These are phyloP conservation scores for Boletus pseudopeckii DNA, from an alignment of 768 basidiomycete species.

Conservation along the genomic window DNA sequence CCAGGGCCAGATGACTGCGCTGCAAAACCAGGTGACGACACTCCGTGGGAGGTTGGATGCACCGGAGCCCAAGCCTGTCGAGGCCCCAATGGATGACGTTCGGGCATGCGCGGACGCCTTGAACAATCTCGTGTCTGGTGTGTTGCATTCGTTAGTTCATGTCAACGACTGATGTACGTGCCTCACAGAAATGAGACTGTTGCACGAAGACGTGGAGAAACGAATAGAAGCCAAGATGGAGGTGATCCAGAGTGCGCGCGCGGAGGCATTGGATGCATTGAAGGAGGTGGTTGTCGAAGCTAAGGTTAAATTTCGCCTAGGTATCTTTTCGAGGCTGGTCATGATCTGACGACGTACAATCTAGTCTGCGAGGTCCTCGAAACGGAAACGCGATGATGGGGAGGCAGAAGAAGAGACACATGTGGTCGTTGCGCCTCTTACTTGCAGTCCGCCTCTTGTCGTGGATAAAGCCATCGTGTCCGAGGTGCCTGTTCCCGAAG, in stretches of 20 bases:
- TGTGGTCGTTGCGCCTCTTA: background rate
- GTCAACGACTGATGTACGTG: background rate
- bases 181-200: conserved; percentile 41
- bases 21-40: conserved; percentile 19
- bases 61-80: conserved; percentile 5
- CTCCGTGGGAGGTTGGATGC: conserved; percentile 23
- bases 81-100: conserved; percentile 19
- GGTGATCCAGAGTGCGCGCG: conserved; percentile 39
- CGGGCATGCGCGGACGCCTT: conserved; percentile 35
- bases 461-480: background rate
- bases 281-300: conserved; percentile 35
- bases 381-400: conserved; percentile 59
- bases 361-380: conserved; percentile 41
- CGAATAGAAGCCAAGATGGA: conserved; percentile 48
- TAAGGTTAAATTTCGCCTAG: conserved; percentile 25
- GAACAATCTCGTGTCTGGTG: conserved; percentile 42
- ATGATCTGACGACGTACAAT: conserved; percentile 24
- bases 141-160: conserved; percentile 2
- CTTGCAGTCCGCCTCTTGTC: background rate
- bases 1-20: conserved; percentile 21
- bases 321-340: conserved; percentile 6
- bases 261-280: conserved; percentile 37
- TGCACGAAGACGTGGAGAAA: conserved; percentile 41
- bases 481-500: conserved; percentile 4
- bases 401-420: conserved; percentile 24